Percentiles rank a stretch among this genome's conserved stretches.
phyloP scores from a whole-genome alignment of 176 grass and related monocot genomes.

The Cenchrus fungigraminus region DNA sequence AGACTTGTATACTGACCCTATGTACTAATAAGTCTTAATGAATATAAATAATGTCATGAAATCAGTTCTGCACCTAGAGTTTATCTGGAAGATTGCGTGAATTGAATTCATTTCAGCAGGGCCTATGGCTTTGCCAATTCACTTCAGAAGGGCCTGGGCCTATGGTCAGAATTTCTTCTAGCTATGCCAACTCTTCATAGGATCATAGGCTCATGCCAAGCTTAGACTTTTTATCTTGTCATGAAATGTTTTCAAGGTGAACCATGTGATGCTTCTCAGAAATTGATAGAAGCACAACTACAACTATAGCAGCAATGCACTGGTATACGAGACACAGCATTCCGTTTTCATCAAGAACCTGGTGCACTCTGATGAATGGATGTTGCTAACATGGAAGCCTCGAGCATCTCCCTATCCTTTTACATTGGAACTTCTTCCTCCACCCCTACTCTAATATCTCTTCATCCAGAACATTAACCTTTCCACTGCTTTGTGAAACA shows the following conservation, averaged over 20 bases:
- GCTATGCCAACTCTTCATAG: neutral
- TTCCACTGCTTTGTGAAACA: too few species aligned
- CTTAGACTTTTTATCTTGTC: neutral
- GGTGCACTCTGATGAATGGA: neutral
- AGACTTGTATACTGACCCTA: constrained; percentile 11
- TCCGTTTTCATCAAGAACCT: constrained; percentile 12
- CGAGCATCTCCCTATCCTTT: neutral
- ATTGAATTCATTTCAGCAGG: neutral
- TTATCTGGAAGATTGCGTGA: neutral
- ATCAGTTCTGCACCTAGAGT: neutral
- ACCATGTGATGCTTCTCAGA: neutral
- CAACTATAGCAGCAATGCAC: neutral
- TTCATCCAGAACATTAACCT: too few species aligned
- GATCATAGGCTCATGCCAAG: neutral
- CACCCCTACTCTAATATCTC: too few species aligned
- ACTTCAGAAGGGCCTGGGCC: neutral
- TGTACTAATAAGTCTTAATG: neutral
- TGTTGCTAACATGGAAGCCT: neutral
- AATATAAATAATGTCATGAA: constrained; percentile 6
- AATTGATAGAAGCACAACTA: neutral
- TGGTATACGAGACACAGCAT: neutral
- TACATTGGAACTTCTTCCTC: neutral
- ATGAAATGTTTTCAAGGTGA: constrained; percentile 1
- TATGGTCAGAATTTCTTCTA: neutral
- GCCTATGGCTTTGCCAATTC: neutral